Evolutionary conservation across 257 asterid genomes (phyloP), one percentile per base, ranked within the genome.

Genomic region (Eucommia ulmoides): DNA sequence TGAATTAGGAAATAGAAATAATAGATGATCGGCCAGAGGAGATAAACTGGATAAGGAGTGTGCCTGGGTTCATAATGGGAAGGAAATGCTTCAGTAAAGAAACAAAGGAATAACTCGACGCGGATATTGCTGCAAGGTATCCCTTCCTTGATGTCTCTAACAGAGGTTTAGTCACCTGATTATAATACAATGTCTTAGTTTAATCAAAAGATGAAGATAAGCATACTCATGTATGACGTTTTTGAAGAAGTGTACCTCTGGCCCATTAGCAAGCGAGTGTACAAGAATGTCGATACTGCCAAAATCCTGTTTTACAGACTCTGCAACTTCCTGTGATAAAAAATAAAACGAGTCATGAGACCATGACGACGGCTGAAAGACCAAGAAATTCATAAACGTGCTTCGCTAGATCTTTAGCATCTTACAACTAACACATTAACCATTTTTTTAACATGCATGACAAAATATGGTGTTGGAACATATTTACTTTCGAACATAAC

Each of bases 121-220:
- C 96, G 26, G 96, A 87, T 62, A 87, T 70, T 53, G 94, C 96
- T 20, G 96, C 94, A 71, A 87, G 93, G 68, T 87, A 87, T 69
- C 96, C 96, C 19, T 60, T 72, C 68, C 96, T 76, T 8, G 96
- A 72, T 42, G 96, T 85, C 71, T 85, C 95, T 62, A 85, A 66
- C 55, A 85, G 76, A 56, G 85, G 93, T 50, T 85, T 85, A 24
- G 79, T 85, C 22, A 85, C 95, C 95, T 85, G 61, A 60, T 58
- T 33, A 49, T n/a, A n/a, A n/a, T n/a, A n/a, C n/a, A n/a, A n/a
- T n/a, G n/a, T n/a, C n/a, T n/a, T n/a, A n/a, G n/a, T n/a, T n/a
- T n/a, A n/a, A n/a, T n/a, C n/a, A n/a, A n/a, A n/a, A n/a, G n/a
- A n/a, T n/a, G n/a, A n/a, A n/a, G n/a, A n/a, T n/a, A n/a, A n/a